A percentile compares a stretch with the other conserved stretches of the same genome.
phyloP scores from a whole-genome alignment of 1,284 basidiomycete genomes.

The Mycosarcoma mackinlayi region DNA sequence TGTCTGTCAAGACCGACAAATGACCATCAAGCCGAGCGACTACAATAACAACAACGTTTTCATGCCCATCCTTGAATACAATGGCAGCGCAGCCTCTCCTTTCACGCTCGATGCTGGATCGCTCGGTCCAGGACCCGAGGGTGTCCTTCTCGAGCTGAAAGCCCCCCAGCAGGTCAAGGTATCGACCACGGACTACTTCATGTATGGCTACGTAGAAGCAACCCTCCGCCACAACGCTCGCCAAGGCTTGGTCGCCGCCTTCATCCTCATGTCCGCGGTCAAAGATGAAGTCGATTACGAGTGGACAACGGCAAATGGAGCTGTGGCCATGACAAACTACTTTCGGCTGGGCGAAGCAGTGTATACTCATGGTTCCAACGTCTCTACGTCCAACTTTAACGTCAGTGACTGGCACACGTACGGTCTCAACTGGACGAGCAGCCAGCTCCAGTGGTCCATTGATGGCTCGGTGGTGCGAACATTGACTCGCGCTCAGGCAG shows the following conservation, averaged over 20 bases:
- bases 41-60: slow-evolving; percentile 57
- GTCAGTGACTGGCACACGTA: slow-evolving; percentile 58
- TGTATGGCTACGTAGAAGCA: slow-evolving; percentile 59
- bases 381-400: slow-evolving; percentile 19
- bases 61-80: slow-evolving; percentile 58
- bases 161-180: slow-evolving; percentile 50
- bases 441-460: slow-evolving; percentile 54
- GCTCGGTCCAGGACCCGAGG: slow-evolving; percentile 56
- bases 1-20: slow-evolving; percentile 50
- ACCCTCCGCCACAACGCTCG: slow-evolving; percentile 54
- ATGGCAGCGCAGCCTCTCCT: slow-evolving; percentile 47
- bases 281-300: slow-evolving; percentile 62
- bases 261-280: slow-evolving; percentile 56
- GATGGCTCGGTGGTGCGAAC: slow-evolving; percentile 55
- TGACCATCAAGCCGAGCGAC: slow-evolving; percentile 40
- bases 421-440: slow-evolving; percentile 58
- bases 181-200: slow-evolving; percentile 61
- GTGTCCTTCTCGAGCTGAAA: slow-evolving; percentile 59
- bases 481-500: slow-evolving; percentile 34
- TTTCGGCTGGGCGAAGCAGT: slow-evolving; percentile 37
- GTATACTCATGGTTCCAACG: slow-evolving; percentile 14
- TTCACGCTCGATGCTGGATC: slow-evolving; percentile 63
- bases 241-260: slow-evolving; percentile 57
- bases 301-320: no score
- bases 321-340: slow-evolving; percentile 61